These are phyloP conservation scores for Pleurozium schreberi DNA, from an alignment of 225 moss, liverwort and hornwort species.

Conservation along the genomic window DNA sequence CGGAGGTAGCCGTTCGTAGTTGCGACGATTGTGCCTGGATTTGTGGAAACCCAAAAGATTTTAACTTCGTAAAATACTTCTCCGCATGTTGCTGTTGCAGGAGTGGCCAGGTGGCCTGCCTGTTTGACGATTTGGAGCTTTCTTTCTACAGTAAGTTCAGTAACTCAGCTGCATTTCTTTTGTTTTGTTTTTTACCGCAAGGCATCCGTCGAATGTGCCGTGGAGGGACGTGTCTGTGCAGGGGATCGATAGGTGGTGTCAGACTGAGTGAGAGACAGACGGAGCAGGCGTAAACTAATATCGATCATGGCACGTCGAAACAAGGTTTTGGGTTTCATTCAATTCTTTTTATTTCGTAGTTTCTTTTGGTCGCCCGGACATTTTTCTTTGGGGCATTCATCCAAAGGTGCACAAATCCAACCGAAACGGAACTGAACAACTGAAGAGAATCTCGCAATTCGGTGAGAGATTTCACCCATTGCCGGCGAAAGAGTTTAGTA, in stretches of 20 bases:
- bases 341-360: not conserved
- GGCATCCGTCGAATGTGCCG: not conserved
- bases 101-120: not conserved
- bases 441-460: not conserved
- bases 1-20: not conserved
- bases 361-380: too few species aligned
- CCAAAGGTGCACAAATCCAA: not conserved
- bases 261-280: not conserved
- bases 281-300: not conserved
- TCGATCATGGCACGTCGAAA: not conserved
- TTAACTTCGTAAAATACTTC: not conserved
- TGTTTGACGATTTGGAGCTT: not conserved
- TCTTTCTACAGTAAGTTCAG: not conserved
- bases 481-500: not conserved
- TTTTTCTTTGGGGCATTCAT: not conserved
- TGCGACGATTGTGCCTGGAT: not conserved
- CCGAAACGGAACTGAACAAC: not conserved
- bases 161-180: not conserved
- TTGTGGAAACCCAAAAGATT: not conserved
- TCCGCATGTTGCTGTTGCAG: not conserved
- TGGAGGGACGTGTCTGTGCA: not conserved
- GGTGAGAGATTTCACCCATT: too few species aligned
- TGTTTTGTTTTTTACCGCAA: not conserved
- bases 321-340: not conserved
- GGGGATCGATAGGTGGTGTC: not conserved